Evolutionary conservation across 352 stramenopile genomes (phyloP).

Genomic region (Hyaloperonospora brassicae): DNA sequence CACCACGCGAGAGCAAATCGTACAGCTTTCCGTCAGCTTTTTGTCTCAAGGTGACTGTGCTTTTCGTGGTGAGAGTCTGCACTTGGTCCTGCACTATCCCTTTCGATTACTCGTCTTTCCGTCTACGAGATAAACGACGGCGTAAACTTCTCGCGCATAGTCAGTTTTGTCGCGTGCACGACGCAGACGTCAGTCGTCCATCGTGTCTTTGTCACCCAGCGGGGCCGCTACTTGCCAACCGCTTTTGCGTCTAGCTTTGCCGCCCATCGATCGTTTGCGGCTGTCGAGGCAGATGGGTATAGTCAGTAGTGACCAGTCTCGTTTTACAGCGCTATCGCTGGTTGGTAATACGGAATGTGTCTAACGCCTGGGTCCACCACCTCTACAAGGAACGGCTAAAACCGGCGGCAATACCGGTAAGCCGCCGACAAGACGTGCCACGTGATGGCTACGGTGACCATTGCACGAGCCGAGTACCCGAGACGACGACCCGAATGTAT

Average conservation of each 20-base stretch:
- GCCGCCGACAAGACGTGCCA: too few species aligned
- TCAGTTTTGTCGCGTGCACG: neutral
- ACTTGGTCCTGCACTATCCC: neutral
- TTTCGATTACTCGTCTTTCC: neutral
- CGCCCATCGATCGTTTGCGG: neutral
- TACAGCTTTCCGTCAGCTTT: neutral
- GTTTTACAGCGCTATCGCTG: neutral
- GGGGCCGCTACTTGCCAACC: neutral
- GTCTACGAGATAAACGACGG: neutral
- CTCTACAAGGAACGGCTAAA: too few species aligned
- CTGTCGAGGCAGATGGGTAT: neutral
- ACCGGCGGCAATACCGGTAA: neutral
- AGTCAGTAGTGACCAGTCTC: neutral
- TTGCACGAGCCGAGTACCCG: too few species aligned
- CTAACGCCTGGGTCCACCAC: neutral
- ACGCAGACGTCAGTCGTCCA: neutral
- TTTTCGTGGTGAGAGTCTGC: neutral
- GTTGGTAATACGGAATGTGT: neutral
- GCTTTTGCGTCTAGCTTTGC: neutral
- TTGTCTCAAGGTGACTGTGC: neutral
- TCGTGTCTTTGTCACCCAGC: neutral
- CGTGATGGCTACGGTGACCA: too few species aligned
- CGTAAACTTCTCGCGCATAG: neutral
- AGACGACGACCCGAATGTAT: too few species aligned
- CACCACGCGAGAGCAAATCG: neutral